phyloP scores from a whole-genome alignment of 768 basidiomycete genomes.

The Obba rivulosa region DNA sequence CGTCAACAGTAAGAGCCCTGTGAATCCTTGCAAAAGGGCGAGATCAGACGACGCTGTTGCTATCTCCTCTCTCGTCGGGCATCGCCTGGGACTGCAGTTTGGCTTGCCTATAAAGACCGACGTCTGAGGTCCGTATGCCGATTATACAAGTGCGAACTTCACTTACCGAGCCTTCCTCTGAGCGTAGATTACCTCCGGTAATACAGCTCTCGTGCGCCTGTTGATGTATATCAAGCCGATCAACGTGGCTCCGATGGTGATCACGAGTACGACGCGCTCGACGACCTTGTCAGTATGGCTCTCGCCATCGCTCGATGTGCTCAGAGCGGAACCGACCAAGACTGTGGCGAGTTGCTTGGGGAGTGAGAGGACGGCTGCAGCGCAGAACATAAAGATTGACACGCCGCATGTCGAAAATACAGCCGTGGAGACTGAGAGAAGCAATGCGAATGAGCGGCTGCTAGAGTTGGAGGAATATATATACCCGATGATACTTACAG shows the following conservation, averaged over 20 bases:
- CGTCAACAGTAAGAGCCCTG: no score
- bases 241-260: slow-evolving; percentile 71
- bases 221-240: slow-evolving; percentile 83
- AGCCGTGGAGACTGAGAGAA: slow-evolving; percentile 68
- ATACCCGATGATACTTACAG: slow-evolving; percentile 41
- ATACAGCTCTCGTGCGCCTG: slow-evolving; percentile 60
- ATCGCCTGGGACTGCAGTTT: no score
- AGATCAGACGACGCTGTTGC: no score
- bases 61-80: no score
- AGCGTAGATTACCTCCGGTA: slow-evolving; percentile 59
- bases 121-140: no score
- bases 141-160: no score
- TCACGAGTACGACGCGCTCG: slow-evolving; percentile 58
- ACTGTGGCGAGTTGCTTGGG: slow-evolving; percentile 93
- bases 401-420: slow-evolving; percentile 89
- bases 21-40: no score
- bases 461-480: not conserved
- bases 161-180: slow-evolving; percentile 63
- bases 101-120: no score
- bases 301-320: slow-evolving; percentile 36
- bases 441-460: not conserved
- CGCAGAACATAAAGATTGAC: slow-evolving; percentile 66
- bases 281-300: slow-evolving; percentile 55
- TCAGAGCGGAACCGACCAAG: slow-evolving; percentile 80
- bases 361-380: slow-evolving; percentile 80